Evolutionary conservation across 371 early-diverging fungal genomes (phyloP), one percentile per base, ranked within the genome.

Genomic region (Actinomortierella ambigua): DNA sequence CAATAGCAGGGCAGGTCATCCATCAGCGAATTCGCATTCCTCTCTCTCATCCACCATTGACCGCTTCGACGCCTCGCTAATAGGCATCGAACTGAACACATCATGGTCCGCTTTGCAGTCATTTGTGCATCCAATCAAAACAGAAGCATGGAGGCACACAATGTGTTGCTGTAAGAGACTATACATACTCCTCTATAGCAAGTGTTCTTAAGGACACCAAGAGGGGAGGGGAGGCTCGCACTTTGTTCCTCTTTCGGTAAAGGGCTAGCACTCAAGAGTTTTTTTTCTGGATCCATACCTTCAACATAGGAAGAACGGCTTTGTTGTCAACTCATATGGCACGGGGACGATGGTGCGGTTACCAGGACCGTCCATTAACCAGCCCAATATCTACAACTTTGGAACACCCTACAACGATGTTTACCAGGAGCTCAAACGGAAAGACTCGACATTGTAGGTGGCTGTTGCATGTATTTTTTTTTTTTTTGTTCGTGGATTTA

Each of bases 71-170:
- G n/a, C n/a, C n/a, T n/a, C n/a, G n/a, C n/a, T n/a, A n/a, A n/a
- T n/a, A n/a, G n/a, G n/a, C n/a, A n/a, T n/a, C n/a, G n/a, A n/a
- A n/a, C n/a, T n/a, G n/a, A n/a, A n/a, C n/a, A n/a, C n/a, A 24
- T 22, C 53, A 92, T 92, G 92, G 89, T 88, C 63, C 84, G 84
- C 56, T 93, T 90, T 65, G 95, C 95, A 7, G 96, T 98, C 17
- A 90, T 96, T 55, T 98, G 99, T 76, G 96, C 97, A 23, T 95
- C 94, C 77, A 98, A 98, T 78, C 95, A 95, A 81, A 98, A 98
- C 76, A 84, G 99, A 50, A 93, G 93, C 63, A 98, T 98, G 99
- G 97, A 98, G 69, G 97, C 93, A 1, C 98, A 97, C 59, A 82
- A 90, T 78, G 92, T 93, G 27, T 79, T 97, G 22, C 78, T 81